Conservation (phyloP, 1,139 yeast genomes). For the Arxiozyma heterogenica region DNA sequence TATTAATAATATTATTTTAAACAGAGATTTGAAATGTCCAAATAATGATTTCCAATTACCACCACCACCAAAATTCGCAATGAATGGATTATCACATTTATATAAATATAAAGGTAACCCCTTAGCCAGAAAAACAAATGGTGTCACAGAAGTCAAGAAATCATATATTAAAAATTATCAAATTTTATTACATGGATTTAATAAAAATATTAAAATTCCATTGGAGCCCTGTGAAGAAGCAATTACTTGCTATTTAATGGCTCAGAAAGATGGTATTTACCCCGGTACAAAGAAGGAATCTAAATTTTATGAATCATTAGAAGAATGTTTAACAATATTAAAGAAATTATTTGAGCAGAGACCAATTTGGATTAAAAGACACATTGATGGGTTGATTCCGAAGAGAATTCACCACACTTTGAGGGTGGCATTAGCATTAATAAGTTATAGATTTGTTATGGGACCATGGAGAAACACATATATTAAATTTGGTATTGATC, state of each 20-base stretch:
- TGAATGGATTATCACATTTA: slow-evolving; percentile 64
- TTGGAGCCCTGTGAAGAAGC: slow-evolving; percentile 36
- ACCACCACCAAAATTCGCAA: slow-evolving; percentile 81
- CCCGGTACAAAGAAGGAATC: slow-evolving; percentile 29
- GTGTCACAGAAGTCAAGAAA: slow-evolving; percentile 38
- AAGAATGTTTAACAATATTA: slow-evolving; percentile 41
- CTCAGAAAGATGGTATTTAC: slow-evolving; percentile 26
- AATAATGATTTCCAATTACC: slow-evolving; percentile 52
- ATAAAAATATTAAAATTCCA: slow-evolving; percentile 34
- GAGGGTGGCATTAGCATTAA: slow-evolving; percentile 73
- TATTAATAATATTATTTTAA: slow-evolving; percentile 22
- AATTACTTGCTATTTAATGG: slow-evolving; percentile 29
- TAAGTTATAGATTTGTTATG: slow-evolving; percentile 67
- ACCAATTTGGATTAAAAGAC: slow-evolving; percentile 84
- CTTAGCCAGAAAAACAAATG: slow-evolving; percentile 36
- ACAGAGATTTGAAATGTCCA: slow-evolving; percentile 31
- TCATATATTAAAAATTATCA: slow-evolving; percentile 33
- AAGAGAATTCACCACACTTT: slow-evolving; percentile 42
- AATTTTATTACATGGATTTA: slow-evolving; percentile 25
- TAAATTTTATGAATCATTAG: slow-evolving; percentile 34
- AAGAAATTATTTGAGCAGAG: slow-evolving; percentile 49
- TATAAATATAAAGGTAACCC: slow-evolving; percentile 60
- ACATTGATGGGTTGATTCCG: slow-evolving; percentile 53
- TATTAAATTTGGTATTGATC: slow-evolving; percentile 72
- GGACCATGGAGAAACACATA: slow-evolving; percentile 98